Base-by-base conservation (phyloP, 441 rosid genomes). In the Gossypium schwendimanii region DNA sequence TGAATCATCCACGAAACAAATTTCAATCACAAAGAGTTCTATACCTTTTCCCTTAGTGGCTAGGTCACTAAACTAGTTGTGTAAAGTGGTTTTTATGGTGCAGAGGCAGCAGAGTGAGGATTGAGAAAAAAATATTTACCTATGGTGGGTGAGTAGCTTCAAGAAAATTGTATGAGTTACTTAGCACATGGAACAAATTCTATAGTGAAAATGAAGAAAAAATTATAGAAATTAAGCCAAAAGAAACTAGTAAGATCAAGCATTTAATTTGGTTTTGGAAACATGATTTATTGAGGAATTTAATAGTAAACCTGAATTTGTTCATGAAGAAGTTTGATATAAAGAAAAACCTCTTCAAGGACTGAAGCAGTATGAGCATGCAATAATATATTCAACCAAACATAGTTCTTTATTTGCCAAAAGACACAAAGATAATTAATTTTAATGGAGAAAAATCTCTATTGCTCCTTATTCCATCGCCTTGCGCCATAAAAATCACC, bases 361-460 rank as follows among this genome's bases (percentile, higher is more conserved):
- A 90, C 95, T 41, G 95, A 88, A 58, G 92, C 91, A 41, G 89
- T 88, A 69, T 88, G 88, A 50, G 92, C 83, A 92, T 90, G 84
- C 81, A 80, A 72, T 10, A 14, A 41, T 44, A 44, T 2, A 44
- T 11, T 44, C 49, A 44, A 44, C 14, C 49, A 44, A 44, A 44
- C 54, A 24, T 24, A 5, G 2, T 28, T 9, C 23, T 41, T 18
- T 3, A 20, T 28, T 68, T 26, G 12, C 26, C 21, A 28, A 14
- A 54, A 17, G 33, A 12, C 0, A 57, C 11, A 26, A 17, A 53
- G 6, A 28, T 12, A 45, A 64, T 39, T 17, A 41, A 10, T 21
- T 44, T 14, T n/a, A 60, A 14, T 60, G 41, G 15, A 41, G 11
- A 24, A 58, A 28, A 28, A 28, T 28, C 33, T 28, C 6, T 28